Evolutionary conservation across 768 basidiomycete species (phyloP), one percentile per base, ranked within the genome.

Genomic region (Lactarius quietus): DNA sequence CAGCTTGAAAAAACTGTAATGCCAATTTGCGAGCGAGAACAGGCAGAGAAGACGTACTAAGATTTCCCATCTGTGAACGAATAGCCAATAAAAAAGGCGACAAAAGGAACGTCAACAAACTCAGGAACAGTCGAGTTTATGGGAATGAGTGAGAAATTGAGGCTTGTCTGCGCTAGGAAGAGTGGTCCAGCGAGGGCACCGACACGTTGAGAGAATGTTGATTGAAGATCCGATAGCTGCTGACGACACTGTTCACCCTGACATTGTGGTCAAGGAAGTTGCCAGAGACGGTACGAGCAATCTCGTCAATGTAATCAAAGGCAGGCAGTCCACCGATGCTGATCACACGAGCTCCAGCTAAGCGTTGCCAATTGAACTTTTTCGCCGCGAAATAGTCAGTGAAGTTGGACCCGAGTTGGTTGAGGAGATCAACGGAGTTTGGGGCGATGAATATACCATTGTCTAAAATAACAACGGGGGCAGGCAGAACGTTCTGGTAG

Each of bases 201-300:
- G 56, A 87, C 70, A 14, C 85, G 78, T 73, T 87, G 86, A n/a
- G 83, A 83, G 68, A 82, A 84, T n/a, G 62, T 70, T 0, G 75
- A 9, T 73, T 77, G 14, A 59, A 57, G 35, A 76, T 69, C 7
- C 83, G 76, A 71, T 88, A 87, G 70, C 84, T 83, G 38, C 80
- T 83, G 74, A 85, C 83, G 5, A 82, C 86, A 43, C 82, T 83
- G 74, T 87, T 88, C 48, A 87, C 81, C 39, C 87, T 81, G 52
- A 87, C 79, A 33, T 83, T 83, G 66, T 86, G 85, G 70, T 87
- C 85, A 55, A 88, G 76, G 71, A 81, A 87, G 69, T 86, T 86
- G 5, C 87, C 85, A 6, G 83, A 82, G 23, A 84, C 80, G 3
- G 83, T 86, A 43, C 73, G 73, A 2, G 87, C 86, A 57, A 87